These are phyloP conservation scores for Coemansia sp. DNA, from an alignment of 192 early-diverging fungal genomes.

Conservation along the genomic window DNA sequence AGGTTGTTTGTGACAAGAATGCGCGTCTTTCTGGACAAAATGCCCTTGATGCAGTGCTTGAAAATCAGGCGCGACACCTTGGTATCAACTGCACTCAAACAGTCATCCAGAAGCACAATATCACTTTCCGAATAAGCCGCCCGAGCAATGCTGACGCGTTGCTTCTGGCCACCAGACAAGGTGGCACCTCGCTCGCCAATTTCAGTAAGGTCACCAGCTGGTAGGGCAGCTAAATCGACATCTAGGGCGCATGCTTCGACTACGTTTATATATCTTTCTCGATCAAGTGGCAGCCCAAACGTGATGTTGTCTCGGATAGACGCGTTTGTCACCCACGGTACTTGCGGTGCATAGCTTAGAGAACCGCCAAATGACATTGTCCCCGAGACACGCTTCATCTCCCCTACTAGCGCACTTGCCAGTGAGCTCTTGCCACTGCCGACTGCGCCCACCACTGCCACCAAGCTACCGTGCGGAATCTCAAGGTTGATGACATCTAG, in stretches of 20 bases:
- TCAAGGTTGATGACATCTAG: constrained; percentile 54
- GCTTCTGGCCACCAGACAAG: constrained; percentile 74
- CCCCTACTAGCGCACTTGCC: constrained; percentile 59
- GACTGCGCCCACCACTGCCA: constrained; percentile 67
- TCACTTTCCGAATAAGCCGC: constrained; percentile 74
- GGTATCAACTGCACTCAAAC: constrained; percentile 64
- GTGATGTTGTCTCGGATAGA: constrained; percentile 74
- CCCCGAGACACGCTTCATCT: constrained; percentile 59
- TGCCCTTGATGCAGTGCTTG: constrained; percentile 48
- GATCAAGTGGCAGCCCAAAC: constrained; percentile 68
- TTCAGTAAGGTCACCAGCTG: constrained; percentile 70
- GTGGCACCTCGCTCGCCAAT: constrained; percentile 71
- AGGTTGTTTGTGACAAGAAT: constrained; percentile 63
- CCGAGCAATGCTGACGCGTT: constrained; percentile 77
- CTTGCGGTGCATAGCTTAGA: constrained; percentile 58
- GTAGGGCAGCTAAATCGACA: constrained; percentile 65
- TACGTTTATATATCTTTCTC: constrained; percentile 63
- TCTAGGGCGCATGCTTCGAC: constrained; percentile 72
- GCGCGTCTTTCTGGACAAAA: constrained; percentile 61
- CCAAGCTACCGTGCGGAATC: constrained; percentile 59
- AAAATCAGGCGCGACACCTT: constrained; percentile 57
- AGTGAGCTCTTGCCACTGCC: constrained; percentile 70
- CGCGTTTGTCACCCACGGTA: constrained; percentile 63
- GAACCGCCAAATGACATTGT: constrained; percentile 42
- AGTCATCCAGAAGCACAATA: constrained; percentile 82